phyloP scores from a whole-genome alignment of 306 rosid species.

The Gastrolobium villosum region DNA sequence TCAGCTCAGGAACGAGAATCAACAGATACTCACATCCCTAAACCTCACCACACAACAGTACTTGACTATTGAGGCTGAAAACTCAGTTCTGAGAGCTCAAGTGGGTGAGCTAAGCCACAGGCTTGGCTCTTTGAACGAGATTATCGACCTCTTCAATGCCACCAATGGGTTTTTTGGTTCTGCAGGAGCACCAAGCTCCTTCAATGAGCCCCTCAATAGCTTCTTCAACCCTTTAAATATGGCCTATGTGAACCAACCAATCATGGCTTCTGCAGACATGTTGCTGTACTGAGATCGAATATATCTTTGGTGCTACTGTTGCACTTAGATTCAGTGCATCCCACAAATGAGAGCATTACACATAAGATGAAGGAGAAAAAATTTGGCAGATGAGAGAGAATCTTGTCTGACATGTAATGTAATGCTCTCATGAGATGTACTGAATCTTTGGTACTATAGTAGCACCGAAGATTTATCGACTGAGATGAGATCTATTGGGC shows the following conservation, averaged over 20 bases:
- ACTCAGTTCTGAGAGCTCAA: slow-evolving; percentile 85
- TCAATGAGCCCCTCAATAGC: slow-evolving; percentile 50
- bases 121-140: slow-evolving; percentile 70
- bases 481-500: slow-evolving; percentile 30
- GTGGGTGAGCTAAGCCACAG: slow-evolving; percentile 69
- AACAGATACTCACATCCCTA: slow-evolving; percentile 63
- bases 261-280: slow-evolving; percentile 71
- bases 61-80: slow-evolving; percentile 67
- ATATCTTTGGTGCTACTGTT: too few relatives aligned
- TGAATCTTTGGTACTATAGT: too few relatives aligned
- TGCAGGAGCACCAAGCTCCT: slow-evolving; percentile 30
- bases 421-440: too few relatives aligned
- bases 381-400: too few relatives aligned
- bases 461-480: too few relatives aligned
- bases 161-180: slow-evolving; percentile 50
- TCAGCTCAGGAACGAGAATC: slow-evolving; percentile 69
- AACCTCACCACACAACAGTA: slow-evolving; percentile 67
- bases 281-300: slow-evolving; percentile 65
- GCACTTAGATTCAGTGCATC: too few relatives aligned
- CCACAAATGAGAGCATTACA: too few relatives aligned
- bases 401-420: too few relatives aligned
- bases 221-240: slow-evolving; percentile 61
- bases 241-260: slow-evolving; percentile 67
- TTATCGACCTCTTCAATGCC: slow-evolving; percentile 57
- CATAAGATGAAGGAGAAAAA: too few relatives aligned